Evolutionary conservation across 2,329 filamentous ascomycete genomes (phyloP), one percentile per base, ranked within the genome.

Genomic region (Cyclaneusma minus): DNA sequence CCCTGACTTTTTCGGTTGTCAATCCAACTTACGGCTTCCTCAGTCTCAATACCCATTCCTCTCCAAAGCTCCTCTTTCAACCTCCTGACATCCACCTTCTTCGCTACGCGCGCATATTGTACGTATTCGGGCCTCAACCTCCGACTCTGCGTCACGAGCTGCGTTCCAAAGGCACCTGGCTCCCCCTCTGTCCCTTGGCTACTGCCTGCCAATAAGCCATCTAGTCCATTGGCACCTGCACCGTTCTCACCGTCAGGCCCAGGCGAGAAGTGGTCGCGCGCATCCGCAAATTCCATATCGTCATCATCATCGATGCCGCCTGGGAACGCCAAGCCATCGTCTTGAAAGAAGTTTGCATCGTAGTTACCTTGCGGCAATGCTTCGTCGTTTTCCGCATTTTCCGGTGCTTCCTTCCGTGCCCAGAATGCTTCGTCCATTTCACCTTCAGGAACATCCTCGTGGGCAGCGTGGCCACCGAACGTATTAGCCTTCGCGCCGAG

Each of bases 361-460:
- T 95, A 98, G 45, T 91, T 76, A 33, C 85, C 85, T 39, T 70
- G 61, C 3, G 64, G 64, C 19, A 65, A 50, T 2, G 55, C 63
- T 3, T 59, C 65, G 22, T 71, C 70, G 13, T 76, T 73, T 26
- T 58, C 53, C 25, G 47, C 45, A 22, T 47, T 40, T 23, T 36
- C 40, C 46, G 47, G 27, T 56, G 66, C 38, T 56, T 72, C 48
- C 68, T 79, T 54, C 21, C 68, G 65, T 4, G 89, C 89, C 84
- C 89, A 98, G 56, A 92, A 95, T 12, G 80, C 85, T 53, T 94
- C 87, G 44, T 95, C 83, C 60, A 94, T 81, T 32, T 93, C 81
- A 21, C 73, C 79, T 33, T 75, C 68, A 2, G 65, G 67, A 6
- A 69, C 55, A 18, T 67, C 63, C 28, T 65, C 58, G 19, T 46